Base-by-base conservation (phyloP, 164 flowering plant species). In the Protea cynaroides region DNA sequence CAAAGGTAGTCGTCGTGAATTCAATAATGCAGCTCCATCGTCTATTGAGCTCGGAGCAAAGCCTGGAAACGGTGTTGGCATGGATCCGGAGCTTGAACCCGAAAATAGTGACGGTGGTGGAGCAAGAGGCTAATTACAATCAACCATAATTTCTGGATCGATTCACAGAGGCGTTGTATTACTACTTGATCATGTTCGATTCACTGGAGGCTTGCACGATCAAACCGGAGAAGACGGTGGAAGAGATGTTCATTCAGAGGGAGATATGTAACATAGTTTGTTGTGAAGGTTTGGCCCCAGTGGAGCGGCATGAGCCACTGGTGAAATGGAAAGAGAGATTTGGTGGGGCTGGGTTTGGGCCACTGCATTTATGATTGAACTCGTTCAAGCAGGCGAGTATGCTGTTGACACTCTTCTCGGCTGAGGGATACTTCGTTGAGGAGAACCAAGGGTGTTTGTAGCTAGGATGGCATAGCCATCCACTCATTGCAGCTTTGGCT, bases 51-150 rank as follows among this genome's bases (percentile, higher is more conserved):
- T 89, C 85, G 70, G 87, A 81, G 1, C 74, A 86, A 29, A 94
- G 90, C 0, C 79, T 90, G 2, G 86, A 90, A 69, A 84, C 89
- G 12, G 75, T 87, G 71, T 64, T 85, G 13, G 7, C 15, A 10
- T 46, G 86, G 91, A 80, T 85, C 53, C 74, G 75, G 23, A 59
- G 69, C 38, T 62, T 88, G 63, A 80, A 77, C 58, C 97, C 97
- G 67, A 81, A 46, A 47, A 82, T 91, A 12, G 63, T 88, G 59
- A 91, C 93, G 0, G 76, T 91, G 3, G 82, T 87, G 1, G 97
- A 91, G 61, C 92, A 88, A 61, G 97, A 91, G 56, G 82, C 88
- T n/a, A n/a, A n/a, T n/a, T n/a, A n/a, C n/a, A n/a, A n/a, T n/a
- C n/a, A n/a, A n/a, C n/a, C n/a, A n/a, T n/a, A n/a, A n/a, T n/a